Conservation (phyloP, 345 rosid genomes). For the Eutrema heterophyllum region DNA sequence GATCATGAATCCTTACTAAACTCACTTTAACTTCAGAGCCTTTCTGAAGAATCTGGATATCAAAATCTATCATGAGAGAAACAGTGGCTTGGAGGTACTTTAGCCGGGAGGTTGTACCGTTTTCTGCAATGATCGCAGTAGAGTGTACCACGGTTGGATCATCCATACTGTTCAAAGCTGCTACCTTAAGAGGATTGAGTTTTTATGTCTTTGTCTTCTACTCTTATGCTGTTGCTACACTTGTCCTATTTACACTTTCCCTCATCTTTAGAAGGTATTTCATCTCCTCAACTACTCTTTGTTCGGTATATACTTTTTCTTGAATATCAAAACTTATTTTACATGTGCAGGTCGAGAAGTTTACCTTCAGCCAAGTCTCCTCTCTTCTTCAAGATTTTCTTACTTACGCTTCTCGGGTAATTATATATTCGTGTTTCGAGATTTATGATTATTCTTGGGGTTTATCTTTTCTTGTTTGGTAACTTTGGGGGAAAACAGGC, state of each 20-base stretch:
- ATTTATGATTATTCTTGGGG: background rate
- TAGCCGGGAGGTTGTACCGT: constrained; percentile 15
- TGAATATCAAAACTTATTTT: background rate
- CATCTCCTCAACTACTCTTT: constrained; percentile 15
- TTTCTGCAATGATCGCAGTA: constrained; percentile 45
- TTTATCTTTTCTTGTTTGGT: background rate
- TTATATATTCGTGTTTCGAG: background rate
- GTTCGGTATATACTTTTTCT: constrained; percentile 3
- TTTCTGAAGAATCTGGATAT: background rate
- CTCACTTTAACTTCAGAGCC: background rate
- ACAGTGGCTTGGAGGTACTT: constrained; percentile 16
- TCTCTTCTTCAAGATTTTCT: constrained; percentile 29
- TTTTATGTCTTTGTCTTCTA: constrained; percentile 45
- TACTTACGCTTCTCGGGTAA: constrained; percentile 28
- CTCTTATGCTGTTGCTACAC: constrained; percentile 42
- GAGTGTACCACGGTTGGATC: constrained; percentile 47
- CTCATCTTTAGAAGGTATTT: constrained; percentile 24
- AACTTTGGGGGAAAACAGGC: constrained; percentile 4
- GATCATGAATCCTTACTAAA: background rate
- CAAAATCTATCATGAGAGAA: constrained; percentile 11
- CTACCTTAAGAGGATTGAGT: constrained; percentile 48
- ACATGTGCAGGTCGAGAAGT: background rate
- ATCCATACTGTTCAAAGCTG: constrained; percentile 40
- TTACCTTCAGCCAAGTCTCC: constrained; percentile 23
- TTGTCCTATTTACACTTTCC: constrained; percentile 38